Evolutionary conservation across 2,329 filamentous ascomycete species (phyloP), one percentile per base, ranked within the genome.

Genomic region (Magnaporthiopsis incrustans): DNA sequence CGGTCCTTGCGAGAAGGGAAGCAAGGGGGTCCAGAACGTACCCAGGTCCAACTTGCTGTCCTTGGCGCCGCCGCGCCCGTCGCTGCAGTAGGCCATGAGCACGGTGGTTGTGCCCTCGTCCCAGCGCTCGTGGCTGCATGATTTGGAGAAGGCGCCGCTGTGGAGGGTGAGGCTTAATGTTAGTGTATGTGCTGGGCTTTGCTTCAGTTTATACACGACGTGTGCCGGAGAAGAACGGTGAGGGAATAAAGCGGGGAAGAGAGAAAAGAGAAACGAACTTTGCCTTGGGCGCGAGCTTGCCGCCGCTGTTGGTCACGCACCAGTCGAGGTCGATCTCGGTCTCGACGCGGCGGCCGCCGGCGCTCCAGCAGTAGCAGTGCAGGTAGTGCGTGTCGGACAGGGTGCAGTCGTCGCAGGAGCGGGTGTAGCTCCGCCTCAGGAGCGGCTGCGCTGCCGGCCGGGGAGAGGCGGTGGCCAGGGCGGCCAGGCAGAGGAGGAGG

Each of bases 301-400:
- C 62, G 22, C 57, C 38, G 33, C 44, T 27, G 62, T 63, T 63
- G 33, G 33, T 60, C 15, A 63, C 53, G 57, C 62, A 63, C 57
- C 57, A 32, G 57, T 60, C 62, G 33, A 63, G 62, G 27, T 63
- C 62, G 32, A 63, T 44, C 33, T 59, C 57, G 27, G 62, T 50
- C 33, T 59, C 57, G 32, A 63, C 57, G 14, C 26, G n/a, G 33
- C 33, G 62, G 27, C 62, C 62, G 14, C 38, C 25, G 57, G 26
- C 38, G 57, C 38, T 30, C 32, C n/a, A 4, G 57, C 62, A 63
- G 35, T 63, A 50, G 38, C 62, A 63, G 8, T 32, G 38, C 10
- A 60, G 61, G 50, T 57, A 57, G 15, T 57, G 50, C 50, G 61
- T 62, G 26, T 62, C 61, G 27, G 44, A 33, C 18, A 62, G 50